Conservation (phyloP, 129 eudicot species). For the Pittosporum tobira region DNA sequence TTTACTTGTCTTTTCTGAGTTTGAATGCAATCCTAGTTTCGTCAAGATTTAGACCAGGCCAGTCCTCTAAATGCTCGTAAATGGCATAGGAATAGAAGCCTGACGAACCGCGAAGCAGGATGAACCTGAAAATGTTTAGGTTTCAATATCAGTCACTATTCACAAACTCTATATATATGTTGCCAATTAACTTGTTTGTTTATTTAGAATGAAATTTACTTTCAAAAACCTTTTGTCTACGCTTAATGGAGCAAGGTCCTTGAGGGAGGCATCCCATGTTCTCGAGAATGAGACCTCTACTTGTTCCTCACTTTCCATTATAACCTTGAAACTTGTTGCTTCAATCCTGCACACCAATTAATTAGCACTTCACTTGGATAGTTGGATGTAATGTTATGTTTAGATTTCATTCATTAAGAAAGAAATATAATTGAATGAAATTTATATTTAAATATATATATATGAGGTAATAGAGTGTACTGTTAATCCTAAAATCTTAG, state of each 20-base stretch:
- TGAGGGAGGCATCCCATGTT: conserved; percentile 42
- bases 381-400: conserved; percentile 13
- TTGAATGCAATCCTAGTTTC: conserved; percentile 60
- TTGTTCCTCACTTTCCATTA: conserved; percentile 36
- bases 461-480: conserved; percentile 18
- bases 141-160: neutral
- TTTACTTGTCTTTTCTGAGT: conserved; percentile 50
- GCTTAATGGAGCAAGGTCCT: conserved; percentile 34
- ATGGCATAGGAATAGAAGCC: conserved; percentile 65
- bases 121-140: conserved; percentile 32
- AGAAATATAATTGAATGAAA: no score
- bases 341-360: conserved; percentile 23
- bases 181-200: no score
- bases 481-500: no score
- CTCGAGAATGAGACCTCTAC: conserved; percentile 50
- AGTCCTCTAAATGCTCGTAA: conserved; percentile 43
- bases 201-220: no score
- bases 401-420: conserved; percentile 24
- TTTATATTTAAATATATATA: no score
- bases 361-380: conserved; percentile 23
- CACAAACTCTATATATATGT: no score
- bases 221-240: conserved; percentile 65
- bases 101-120: conserved; percentile 57
- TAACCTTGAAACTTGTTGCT: conserved; percentile 28
- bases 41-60: conserved; percentile 61